Evolutionary conservation across 306 rosid species (phyloP).

Genomic region (Gillenia trifoliata): DNA sequence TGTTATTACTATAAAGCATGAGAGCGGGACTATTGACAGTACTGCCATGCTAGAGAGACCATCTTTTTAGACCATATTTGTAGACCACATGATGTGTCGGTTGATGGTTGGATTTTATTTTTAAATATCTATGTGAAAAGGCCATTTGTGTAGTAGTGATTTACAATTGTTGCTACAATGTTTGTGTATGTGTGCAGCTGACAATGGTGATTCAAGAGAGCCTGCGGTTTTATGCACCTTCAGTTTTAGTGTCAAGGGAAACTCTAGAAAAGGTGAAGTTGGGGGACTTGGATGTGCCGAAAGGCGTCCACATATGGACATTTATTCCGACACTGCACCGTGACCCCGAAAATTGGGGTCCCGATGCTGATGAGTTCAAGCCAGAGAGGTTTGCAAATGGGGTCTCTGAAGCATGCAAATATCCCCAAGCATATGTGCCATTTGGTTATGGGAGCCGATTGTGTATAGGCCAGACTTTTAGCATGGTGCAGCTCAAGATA

Average conservation of each 20-base stretch:
- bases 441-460: constrained; percentile 7
- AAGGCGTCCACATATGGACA: constrained; percentile 5
- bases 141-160: too few species aligned
- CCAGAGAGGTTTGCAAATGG: constrained; percentile 20
- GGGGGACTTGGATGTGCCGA: not conserved
- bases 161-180: not conserved
- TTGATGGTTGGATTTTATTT: too few species aligned
- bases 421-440: constrained; percentile 15
- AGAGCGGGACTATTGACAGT: too few species aligned
- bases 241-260: not conserved
- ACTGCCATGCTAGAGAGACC: too few species aligned
- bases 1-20: too few species aligned
- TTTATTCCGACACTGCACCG: constrained; percentile 2
- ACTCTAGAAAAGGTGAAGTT: not conserved
- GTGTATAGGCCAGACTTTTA: constrained; percentile 13
- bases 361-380: constrained; percentile 9
- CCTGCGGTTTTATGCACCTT: not conserved
- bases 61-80: too few species aligned
- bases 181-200: not conserved
- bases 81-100: too few species aligned
- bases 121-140: too few species aligned
- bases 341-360: constrained; percentile 12
- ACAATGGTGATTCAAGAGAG: constrained; percentile 4
- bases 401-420: constrained; percentile 4
- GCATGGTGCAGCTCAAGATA: constrained; percentile 9